These are phyloP conservation scores for Suillus placidus DNA, from an alignment of 768 basidiomycete species.

Conservation along the genomic window DNA sequence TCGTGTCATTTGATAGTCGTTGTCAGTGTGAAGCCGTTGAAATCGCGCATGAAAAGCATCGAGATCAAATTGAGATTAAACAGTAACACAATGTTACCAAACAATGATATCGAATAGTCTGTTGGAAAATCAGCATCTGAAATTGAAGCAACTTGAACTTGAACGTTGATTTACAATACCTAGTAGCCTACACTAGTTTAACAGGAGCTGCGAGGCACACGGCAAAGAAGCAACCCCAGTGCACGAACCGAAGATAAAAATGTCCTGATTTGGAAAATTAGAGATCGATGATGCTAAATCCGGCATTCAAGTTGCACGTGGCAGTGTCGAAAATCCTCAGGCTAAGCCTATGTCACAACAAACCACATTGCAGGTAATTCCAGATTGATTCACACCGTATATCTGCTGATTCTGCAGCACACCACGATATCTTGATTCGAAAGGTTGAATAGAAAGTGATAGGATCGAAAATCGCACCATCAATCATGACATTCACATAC, in stretches of 20 bases:
- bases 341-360: not conserved
- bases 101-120: not conserved
- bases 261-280: conserved; percentile 16
- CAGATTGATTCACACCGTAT: not conserved
- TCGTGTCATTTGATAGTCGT: conserved; percentile 14
- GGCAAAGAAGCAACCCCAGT: conserved; percentile 20
- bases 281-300: conserved; percentile 7
- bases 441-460: not conserved
- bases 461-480: not conserved
- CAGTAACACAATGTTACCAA: conserved; percentile 1
- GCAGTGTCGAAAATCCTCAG: not conserved
- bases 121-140: not conserved
- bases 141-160: not conserved
- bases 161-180: not conserved
- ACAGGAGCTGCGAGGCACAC: conserved; percentile 24
- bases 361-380: not conserved
- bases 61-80: no score
- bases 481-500: conserved; percentile 50
- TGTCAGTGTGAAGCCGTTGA: conserved; percentile 19
- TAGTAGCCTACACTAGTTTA: not conserved
- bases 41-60: conserved; percentile 21
- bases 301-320: not conserved
- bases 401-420: not conserved
- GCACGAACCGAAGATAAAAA: not conserved
- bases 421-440: not conserved